phyloP scores from a whole-genome alignment of 73 alveolate species.

The Paramecium sonneborni region DNA sequence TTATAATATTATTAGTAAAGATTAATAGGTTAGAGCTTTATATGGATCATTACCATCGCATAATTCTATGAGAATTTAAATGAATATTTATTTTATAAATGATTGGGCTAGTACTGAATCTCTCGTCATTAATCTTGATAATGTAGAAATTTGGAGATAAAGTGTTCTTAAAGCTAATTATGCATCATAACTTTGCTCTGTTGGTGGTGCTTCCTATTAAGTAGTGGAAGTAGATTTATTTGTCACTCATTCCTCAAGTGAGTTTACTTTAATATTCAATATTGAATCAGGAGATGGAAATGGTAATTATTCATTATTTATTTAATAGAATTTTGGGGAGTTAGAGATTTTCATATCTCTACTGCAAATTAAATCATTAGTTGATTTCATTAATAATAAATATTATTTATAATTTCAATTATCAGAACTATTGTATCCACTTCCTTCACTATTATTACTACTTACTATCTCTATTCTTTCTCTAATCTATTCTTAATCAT shows the following conservation, averaged over 20 bases:
- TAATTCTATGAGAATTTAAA: neutral
- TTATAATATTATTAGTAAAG: neutral
- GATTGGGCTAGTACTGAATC: neutral
- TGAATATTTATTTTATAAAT: neutral
- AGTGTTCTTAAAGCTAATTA: neutral
- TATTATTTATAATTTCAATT: neutral
- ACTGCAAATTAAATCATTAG: neutral
- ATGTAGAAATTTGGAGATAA: neutral
- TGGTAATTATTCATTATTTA: neutral
- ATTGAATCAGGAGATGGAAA: neutral
- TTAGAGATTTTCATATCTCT: neutral
- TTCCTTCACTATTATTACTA: neutral
- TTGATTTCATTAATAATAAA: neutral
- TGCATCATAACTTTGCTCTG: neutral
- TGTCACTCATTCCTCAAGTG: neutral
- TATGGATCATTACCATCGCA: neutral
- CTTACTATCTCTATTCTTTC: neutral
- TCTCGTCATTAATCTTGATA: neutral
- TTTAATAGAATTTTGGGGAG: neutral
- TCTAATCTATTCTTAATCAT: neutral
- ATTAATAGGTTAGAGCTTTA: neutral
- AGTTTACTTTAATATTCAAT: neutral
- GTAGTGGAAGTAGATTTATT: neutral
- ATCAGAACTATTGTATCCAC: neutral
- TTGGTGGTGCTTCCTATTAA: neutral